phyloP scores from a whole-genome alignment of 106 monocot species.

The Hemerocallis citrina region DNA sequence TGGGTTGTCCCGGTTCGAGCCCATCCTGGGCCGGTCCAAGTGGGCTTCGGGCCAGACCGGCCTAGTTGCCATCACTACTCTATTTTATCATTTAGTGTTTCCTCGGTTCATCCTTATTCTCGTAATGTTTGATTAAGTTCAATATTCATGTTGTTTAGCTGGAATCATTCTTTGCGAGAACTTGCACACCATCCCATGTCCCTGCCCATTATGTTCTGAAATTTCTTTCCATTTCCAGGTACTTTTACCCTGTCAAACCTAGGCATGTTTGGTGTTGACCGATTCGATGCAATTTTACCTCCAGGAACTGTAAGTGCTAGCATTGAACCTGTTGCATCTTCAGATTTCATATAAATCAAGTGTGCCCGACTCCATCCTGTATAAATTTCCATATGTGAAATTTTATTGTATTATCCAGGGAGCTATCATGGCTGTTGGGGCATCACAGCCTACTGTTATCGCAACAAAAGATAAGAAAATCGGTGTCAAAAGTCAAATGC shows the following conservation, averaged over 20 bases:
- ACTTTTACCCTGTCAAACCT: slow-evolving; percentile 93
- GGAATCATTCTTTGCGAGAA: not conserved
- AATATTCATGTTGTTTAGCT: not conserved
- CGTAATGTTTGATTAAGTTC: no score
- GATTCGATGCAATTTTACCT: slow-evolving; percentile 84
- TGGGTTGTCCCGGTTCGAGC: no score
- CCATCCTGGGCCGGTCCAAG: no score
- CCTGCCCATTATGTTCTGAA: not conserved
- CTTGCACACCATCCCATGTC: not conserved
- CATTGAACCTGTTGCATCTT: not conserved
- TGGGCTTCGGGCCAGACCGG: no score
- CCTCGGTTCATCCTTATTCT: no score
- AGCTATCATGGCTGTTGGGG: slow-evolving; percentile 92
- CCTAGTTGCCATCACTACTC: no score
- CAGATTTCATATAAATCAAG: not conserved
- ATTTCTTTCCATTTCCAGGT: slow-evolving; percentile 31
- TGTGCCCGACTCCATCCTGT: not conserved
- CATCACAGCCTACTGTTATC: slow-evolving; percentile 61
- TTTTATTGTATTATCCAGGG: slow-evolving; percentile 29
- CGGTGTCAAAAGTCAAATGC: slow-evolving; percentile 82
- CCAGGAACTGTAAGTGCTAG: slow-evolving; percentile 62
- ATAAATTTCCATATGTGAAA: not conserved
- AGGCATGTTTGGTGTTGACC: slow-evolving; percentile 88
- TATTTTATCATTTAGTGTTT: no score
- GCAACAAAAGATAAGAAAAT: slow-evolving; percentile 70